A percentile compares a stretch with the other conserved stretches of the same genome.
phyloP scores from a whole-genome alignment of 2,329 filamentous ascomycete genomes.

The Fusarium metavorans region DNA sequence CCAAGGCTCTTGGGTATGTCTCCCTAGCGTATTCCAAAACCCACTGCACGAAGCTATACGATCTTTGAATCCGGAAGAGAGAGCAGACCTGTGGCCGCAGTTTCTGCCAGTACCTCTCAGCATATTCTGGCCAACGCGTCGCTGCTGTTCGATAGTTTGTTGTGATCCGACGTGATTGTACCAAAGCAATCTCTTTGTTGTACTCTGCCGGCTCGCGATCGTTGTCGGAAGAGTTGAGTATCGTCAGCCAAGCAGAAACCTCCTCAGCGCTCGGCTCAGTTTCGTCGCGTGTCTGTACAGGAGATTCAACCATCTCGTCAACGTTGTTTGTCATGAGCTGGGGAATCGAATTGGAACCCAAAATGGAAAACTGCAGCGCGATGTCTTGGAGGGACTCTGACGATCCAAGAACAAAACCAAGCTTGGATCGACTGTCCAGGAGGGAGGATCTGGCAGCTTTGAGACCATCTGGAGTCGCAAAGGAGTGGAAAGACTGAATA shows the following conservation, averaged over 20 bases:
- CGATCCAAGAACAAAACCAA: constrained; percentile 40
- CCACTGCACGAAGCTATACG: constrained; percentile 53
- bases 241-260: constrained; percentile 36
- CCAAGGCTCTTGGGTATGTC: constrained; percentile 43
- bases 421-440: constrained; percentile 36
- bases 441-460: constrained; percentile 35
- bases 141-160: constrained; percentile 45
- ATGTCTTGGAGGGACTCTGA: constrained; percentile 43
- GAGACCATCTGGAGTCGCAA: constrained; percentile 35
- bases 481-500: constrained; percentile 22
- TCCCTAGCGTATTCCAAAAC: constrained; percentile 49
- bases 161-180: constrained; percentile 37
- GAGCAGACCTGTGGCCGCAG: constrained; percentile 41
- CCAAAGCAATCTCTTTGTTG: constrained; percentile 37
- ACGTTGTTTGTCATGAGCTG: constrained; percentile 18
- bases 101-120: constrained; percentile 45
- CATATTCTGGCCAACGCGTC: constrained; percentile 43
- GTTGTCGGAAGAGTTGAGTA: constrained; percentile 37
- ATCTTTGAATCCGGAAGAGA: constrained; percentile 44
- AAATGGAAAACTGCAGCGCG: constrained; percentile 33
- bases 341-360: constrained; percentile 33
- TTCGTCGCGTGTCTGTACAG: constrained; percentile 9
- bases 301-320: constrained; percentile 1
- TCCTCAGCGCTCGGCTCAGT: constrained; percentile 26
- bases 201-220: constrained; percentile 46